Percentiles rank a stretch among this genome's conserved stretches.
Evolutionary conservation across 306 rosid species (phyloP).

Genomic region (Glycine soja): DNA sequence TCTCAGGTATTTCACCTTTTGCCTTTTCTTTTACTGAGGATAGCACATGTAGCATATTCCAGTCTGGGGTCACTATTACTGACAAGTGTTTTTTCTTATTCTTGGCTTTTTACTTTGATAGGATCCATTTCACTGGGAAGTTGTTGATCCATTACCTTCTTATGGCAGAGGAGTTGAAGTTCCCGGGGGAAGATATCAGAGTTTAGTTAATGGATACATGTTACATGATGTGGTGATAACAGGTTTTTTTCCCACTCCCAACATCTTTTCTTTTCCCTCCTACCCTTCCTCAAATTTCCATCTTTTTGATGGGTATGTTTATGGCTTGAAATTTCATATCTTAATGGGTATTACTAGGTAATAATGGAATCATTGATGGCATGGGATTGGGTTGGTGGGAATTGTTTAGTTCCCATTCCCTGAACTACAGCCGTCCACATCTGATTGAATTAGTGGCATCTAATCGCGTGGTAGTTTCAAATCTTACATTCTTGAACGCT

Average conservation of each 20-base stretch:
- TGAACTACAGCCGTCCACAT: conserved; percentile 93
- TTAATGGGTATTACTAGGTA: conserved; percentile 60
- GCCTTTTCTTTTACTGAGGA: conserved; percentile 3
- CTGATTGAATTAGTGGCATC: conserved; percentile 78
- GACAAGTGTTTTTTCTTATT: background rate
- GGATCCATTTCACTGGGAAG: conserved; percentile 79
- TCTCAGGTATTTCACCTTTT: conserved; percentile 75
- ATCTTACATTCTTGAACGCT: conserved; percentile 86
- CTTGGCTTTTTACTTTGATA: conserved; percentile 48
- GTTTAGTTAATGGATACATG: conserved; percentile 88
- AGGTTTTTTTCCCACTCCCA: conserved; percentile 53
- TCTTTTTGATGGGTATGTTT: background rate
- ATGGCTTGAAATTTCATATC: conserved; percentile 35
- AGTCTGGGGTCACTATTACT: too few relatives aligned
- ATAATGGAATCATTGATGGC: conserved; percentile 86
- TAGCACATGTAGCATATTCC: background rate
- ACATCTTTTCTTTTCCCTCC: too few relatives aligned
- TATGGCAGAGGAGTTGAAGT: conserved; percentile 93
- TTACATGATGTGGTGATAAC: conserved; percentile 86
- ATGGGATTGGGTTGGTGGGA: conserved; percentile 97
- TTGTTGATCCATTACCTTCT: conserved; percentile 85
- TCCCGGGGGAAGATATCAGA: conserved; percentile 82
- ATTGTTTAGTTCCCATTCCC: conserved; percentile 66
- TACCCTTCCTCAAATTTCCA: background rate
- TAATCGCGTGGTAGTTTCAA: conserved; percentile 74